These are phyloP conservation scores for Eragrostis curvula DNA, from an alignment of 176 grass and related monocot species.

Conservation along the genomic window DNA sequence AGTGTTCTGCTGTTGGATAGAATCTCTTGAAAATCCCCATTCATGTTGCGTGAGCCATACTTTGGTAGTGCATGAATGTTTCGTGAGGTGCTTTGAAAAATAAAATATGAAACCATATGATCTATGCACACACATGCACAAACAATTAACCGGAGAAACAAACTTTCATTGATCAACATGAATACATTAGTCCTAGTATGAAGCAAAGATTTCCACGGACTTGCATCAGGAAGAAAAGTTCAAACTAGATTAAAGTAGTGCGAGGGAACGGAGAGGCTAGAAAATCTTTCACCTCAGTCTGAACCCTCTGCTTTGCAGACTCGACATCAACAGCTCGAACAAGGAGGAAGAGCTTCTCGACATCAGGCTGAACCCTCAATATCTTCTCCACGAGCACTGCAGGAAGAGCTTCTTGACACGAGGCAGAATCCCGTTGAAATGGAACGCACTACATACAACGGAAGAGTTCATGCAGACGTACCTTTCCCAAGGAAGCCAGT, in stretches of 20 bases:
- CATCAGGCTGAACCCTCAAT: conserved; percentile 35
- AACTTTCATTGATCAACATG: not conserved
- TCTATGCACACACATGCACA: not conserved
- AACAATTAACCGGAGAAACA: not conserved
- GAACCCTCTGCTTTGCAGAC: conserved; percentile 23
- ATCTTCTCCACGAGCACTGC: conserved; percentile 43
- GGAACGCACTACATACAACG: too few species aligned
- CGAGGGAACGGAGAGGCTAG: not conserved
- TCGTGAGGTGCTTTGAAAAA: not conserved
- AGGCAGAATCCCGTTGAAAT: not conserved
- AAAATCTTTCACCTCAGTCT: conserved; percentile 20
- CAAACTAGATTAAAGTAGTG: not conserved
- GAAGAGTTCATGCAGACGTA: not conserved
- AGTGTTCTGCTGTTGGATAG: not conserved
- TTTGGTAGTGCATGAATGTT: not conserved
- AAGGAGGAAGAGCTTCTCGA: conserved; percentile 39
- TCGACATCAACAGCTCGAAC: conserved; percentile 3
- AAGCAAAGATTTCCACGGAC: not conserved
- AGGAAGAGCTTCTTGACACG: not conserved
- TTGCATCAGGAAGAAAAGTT: not conserved
- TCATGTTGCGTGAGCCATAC: not conserved
- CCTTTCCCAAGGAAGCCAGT: conserved; percentile 47
- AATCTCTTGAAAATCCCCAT: not conserved
- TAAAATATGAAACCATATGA: not conserved
- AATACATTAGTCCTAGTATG: not conserved